Evolutionary conservation across 2,329 filamentous ascomycete genomes (phyloP).

Genomic region (Epichloe sibirici): DNA sequence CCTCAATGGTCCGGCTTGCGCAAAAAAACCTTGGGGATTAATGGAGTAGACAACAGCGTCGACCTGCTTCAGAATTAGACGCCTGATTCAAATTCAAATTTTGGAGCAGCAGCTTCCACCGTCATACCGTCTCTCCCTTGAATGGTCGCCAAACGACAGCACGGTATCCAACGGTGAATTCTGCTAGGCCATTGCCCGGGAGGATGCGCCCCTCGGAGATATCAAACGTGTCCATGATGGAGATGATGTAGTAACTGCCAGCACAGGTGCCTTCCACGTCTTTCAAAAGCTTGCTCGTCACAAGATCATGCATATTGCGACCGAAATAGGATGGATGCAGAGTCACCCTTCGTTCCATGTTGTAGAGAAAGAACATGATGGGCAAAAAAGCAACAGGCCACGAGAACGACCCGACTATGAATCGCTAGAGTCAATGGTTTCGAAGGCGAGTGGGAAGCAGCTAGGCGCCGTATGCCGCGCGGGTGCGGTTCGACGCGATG

Average conservation of each 20-base stretch:
- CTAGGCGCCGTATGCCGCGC: neutral
- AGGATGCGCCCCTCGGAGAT: constrained; percentile 89
- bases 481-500: neutral
- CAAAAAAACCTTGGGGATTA: constrained; percentile 85
- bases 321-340: constrained; percentile 97
- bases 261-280: constrained; percentile 94
- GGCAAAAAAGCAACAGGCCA: neutral
- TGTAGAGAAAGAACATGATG: constrained; percentile 95
- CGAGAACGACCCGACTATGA: neutral
- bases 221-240: constrained; percentile 92
- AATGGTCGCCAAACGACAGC: constrained; percentile 97
- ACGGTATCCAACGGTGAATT: constrained; percentile 90
- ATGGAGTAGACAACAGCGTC: constrained; percentile 89
- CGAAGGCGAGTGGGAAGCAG: neutral
- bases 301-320: constrained; percentile 81
- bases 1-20: constrained; percentile 64
- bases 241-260: constrained; percentile 94
- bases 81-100: constrained; percentile 5
- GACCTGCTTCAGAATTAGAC: constrained; percentile 46
- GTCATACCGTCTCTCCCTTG: constrained; percentile 85
- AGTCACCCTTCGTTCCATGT: constrained; percentile 87
- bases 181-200: constrained; percentile 79
- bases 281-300: constrained; percentile 77
- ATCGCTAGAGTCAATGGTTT: neutral
- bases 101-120: constrained; percentile 8